Conservation (phyloP, 306 rosid species). For the Vachellia pachyceras region DNA sequence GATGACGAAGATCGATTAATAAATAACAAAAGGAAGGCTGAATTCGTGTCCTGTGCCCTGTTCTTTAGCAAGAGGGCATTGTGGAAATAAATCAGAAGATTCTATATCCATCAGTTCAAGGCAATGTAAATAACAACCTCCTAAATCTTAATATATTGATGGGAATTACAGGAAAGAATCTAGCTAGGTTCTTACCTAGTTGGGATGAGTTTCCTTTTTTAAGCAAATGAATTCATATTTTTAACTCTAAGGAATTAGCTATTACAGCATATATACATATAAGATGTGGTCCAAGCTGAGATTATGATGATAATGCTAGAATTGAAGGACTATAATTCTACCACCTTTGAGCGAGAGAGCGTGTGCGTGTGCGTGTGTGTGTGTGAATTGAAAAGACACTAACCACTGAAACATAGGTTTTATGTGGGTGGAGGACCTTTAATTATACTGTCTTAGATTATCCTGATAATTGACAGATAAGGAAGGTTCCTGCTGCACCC, state of each 20-base stretch:
- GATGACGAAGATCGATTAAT: not conserved
- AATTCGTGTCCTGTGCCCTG: not conserved
- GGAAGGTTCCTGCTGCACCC: slow-evolving; percentile 45
- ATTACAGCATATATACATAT: slow-evolving; percentile 15
- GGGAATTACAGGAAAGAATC: slow-evolving; percentile 21
- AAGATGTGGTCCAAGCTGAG: slow-evolving; percentile 5
- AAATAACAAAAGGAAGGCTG: not conserved
- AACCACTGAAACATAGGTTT: slow-evolving; percentile 35
- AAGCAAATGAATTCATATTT: not conserved
- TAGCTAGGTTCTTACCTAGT: slow-evolving; percentile 28
- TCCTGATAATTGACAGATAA: slow-evolving; percentile 16
- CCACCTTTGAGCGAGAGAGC: too few relatives aligned
- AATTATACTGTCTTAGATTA: slow-evolving; percentile 29
- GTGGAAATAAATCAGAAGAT: not conserved
- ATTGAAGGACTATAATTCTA: slow-evolving; percentile 20
- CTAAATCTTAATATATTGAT: not conserved
- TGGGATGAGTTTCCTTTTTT: not conserved
- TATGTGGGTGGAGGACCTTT: slow-evolving; percentile 52
- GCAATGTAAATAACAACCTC: not conserved
- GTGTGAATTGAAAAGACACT: slow-evolving; percentile 45
- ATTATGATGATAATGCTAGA: slow-evolving; percentile 19
- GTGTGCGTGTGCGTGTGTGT: too few relatives aligned
- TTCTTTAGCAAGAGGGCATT: not conserved
- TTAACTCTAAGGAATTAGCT: not conserved
- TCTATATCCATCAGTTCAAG: not conserved